phyloP scores from a whole-genome alignment of 768 basidiomycete species.

The Pleurotus giganteus region DNA sequence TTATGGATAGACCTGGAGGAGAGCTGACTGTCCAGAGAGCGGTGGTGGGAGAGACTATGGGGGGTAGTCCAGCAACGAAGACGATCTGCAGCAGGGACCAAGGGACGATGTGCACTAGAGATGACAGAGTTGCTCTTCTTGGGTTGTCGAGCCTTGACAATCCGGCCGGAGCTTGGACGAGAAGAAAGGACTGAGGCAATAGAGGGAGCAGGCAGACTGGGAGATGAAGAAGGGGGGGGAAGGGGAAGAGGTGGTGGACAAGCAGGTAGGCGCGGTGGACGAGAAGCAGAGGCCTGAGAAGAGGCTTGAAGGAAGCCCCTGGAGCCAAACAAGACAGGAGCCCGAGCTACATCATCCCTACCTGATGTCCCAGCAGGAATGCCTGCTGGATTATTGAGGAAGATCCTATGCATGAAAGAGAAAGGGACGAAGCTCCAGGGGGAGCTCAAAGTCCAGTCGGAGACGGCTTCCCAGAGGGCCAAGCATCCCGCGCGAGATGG shows the following conservation, averaged over 20 bases:
- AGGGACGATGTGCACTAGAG: constrained; percentile 13
- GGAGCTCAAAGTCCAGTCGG: constrained; percentile 11
- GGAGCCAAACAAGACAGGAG: too few species aligned
- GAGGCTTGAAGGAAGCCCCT: not conserved
- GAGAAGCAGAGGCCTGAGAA: not conserved
- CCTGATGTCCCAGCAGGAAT: not conserved
- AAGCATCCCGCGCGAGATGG: constrained; percentile 20
- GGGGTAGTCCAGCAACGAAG: constrained; percentile 21
- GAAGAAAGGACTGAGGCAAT: not conserved
- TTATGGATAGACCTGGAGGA: not conserved
- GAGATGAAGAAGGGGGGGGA: too few species aligned
- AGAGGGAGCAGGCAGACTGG: not conserved
- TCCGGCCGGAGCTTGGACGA: not conserved
- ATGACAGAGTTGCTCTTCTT: not conserved
- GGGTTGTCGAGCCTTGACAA: constrained; percentile 9
- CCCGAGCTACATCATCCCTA: too few species aligned
- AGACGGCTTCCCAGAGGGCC: constrained; percentile 9
- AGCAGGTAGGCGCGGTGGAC: not conserved
- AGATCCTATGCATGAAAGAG: not conserved
- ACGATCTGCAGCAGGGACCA: constrained; percentile 18
- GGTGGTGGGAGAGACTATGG: not conserved
- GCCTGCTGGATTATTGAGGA: not conserved
- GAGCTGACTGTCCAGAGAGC: not conserved
- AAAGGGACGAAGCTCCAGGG: constrained; percentile 10
- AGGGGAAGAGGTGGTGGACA: not conserved